These are phyloP conservation scores for Hondaea fermentalgiana DNA, from an alignment of 108 stramenopile species.

Conservation along the genomic window DNA sequence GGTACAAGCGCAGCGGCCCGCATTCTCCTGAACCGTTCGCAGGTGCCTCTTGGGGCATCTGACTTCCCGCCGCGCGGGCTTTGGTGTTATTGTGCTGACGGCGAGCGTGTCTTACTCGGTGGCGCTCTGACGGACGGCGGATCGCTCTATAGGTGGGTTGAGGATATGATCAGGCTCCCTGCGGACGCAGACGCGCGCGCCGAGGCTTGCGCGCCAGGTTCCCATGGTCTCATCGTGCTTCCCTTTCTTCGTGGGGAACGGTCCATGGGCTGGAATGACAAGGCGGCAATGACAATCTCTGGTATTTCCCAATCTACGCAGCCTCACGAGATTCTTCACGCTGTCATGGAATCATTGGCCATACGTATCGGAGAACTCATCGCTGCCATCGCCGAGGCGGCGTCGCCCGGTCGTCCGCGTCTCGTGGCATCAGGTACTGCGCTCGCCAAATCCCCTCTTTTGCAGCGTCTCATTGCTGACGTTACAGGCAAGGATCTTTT, in stretches of 20 bases:
- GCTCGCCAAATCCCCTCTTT: background rate
- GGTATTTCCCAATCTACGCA: background rate
- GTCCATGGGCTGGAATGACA: constrained; percentile 1
- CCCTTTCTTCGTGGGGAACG: background rate
- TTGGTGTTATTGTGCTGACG: background rate
- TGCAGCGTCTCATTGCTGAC: background rate
- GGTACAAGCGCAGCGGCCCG: constrained; percentile 2
- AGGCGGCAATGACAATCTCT: background rate
- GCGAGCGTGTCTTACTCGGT: background rate
- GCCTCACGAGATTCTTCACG: background rate
- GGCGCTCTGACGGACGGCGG: background rate
- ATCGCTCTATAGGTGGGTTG: background rate
- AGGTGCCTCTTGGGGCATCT: background rate
- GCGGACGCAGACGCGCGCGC: background rate
- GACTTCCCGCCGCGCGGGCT: constrained; percentile 1
- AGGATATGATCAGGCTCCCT: background rate
- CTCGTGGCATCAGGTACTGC: background rate
- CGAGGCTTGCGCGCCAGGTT: background rate
- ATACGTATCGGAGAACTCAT: background rate
- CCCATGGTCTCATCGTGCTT: background rate
- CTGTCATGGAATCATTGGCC: background rate
- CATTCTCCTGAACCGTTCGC: background rate
- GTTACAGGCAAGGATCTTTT: background rate
- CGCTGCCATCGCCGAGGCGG: background rate
- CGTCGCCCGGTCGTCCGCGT: background rate